Evolutionary conservation across 2,329 filamentous ascomycete species (phyloP).

Genomic region (Colletotrichum euphorbiae): DNA sequence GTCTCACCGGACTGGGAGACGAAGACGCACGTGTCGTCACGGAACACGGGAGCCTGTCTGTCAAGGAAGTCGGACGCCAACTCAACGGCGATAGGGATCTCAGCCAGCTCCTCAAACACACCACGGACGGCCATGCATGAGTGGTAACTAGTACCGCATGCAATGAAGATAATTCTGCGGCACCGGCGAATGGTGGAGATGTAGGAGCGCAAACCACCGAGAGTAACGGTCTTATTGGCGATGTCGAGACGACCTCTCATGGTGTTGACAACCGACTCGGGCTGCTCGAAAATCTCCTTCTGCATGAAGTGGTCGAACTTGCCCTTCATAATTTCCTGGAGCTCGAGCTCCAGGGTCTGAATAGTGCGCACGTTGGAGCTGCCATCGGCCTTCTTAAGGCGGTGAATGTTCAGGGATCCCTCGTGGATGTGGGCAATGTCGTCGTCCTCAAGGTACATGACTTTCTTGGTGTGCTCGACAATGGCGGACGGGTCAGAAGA

Average conservation of each 20-base stretch:
- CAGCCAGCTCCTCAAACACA: conserved; percentile 96
- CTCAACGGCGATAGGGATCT: conserved; percentile 97
- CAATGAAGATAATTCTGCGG: conserved; percentile 98
- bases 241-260: conserved; percentile 98
- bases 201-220: conserved; percentile 96
- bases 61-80: conserved; percentile 98
- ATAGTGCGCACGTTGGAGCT: conserved; percentile 97
- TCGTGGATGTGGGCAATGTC: conserved; percentile 99
- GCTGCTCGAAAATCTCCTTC: conserved; percentile 99
- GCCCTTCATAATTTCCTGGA: conserved; percentile 99
- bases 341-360: conserved; percentile 97
- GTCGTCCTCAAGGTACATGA: conserved; percentile 99
- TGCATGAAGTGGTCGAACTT: conserved; percentile 99
- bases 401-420: conserved; percentile 98
- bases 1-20: conserved; percentile 99
- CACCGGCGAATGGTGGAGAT: conserved; percentile 96
- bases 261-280: conserved; percentile 98
- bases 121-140: conserved; percentile 99
- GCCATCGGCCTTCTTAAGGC: conserved; percentile 95
- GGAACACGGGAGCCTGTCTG: conserved; percentile 96
- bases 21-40: conserved; percentile 98
- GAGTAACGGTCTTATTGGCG: conserved; percentile 92
- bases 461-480: conserved; percentile 99
- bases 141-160: conserved; percentile 98
- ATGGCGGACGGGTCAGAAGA: conserved; percentile 98